A percentile compares a stretch with the other conserved stretches of the same genome.
These are phyloP conservation scores for Solanum chmielewskii DNA, from an alignment of 257 asterid genomes.

Conservation along the genomic window DNA sequence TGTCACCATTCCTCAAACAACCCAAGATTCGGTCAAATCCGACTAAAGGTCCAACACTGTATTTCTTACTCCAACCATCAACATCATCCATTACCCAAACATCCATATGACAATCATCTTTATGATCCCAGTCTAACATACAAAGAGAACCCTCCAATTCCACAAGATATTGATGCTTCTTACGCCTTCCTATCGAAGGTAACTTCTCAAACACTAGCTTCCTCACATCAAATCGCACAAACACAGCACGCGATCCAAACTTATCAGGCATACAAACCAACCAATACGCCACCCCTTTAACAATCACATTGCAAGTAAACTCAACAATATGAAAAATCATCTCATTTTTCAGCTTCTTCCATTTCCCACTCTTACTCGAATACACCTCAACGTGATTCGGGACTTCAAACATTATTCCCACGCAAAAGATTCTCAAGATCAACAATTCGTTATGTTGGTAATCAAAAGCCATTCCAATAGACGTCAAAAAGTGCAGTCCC, in stretches of 20 bases:
- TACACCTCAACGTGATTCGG: not conserved
- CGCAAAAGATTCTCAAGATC: not conserved
- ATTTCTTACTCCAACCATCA: not conserved
- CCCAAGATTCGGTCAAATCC: not conserved
- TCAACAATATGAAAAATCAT: not conserved
- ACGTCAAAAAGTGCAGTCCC: not conserved
- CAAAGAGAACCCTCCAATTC: not conserved
- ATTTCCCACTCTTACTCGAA: not conserved
- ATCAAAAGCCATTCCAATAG: not conserved
- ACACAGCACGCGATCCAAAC: not conserved
- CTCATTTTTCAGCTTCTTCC: not conserved
- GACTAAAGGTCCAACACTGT: not conserved
- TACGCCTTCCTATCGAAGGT: not conserved
- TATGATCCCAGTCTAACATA: not conserved
- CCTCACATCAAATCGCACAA: not conserved
- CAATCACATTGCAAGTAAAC: not conserved
- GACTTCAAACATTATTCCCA: not conserved
- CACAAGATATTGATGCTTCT: not conserved
- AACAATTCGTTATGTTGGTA: not conserved
- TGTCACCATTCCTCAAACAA: slow-evolving; percentile 3
- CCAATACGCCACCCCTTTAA: not conserved
- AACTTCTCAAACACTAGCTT: not conserved
- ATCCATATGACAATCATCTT: not conserved
- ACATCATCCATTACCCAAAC: slow-evolving; percentile 5
- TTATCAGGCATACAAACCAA: not conserved